Conservation (phyloP, 179 eudicot species). For the Pouteria campechiana region DNA sequence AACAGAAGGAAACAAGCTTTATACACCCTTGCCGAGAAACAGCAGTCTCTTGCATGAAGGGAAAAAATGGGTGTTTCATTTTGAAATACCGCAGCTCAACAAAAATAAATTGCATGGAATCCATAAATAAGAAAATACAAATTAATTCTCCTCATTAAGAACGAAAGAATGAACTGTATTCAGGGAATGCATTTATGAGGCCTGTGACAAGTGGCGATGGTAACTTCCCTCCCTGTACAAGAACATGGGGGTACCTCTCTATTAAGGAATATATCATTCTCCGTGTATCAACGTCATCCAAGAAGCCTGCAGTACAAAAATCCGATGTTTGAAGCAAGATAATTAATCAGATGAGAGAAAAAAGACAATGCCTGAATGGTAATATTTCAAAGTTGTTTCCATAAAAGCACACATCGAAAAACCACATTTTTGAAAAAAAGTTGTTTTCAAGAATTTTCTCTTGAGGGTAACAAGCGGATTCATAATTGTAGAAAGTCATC, state of each 20-base stretch:
- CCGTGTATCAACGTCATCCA: conserved; percentile 42
- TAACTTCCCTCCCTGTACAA: conserved; percentile 23
- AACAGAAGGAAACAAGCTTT: no score
- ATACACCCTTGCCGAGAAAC: no score
- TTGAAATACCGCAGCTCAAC: no score
- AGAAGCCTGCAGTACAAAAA: conserved; percentile 20
- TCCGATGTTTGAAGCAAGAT: background rate
- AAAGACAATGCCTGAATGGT: background rate
- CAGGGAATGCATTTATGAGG: conserved; percentile 37
- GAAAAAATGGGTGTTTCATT: no score
- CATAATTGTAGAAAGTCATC: no score
- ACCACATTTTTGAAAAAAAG: background rate
- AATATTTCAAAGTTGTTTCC: background rate
- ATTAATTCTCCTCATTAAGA: no score
- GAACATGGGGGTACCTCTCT: conserved; percentile 31
- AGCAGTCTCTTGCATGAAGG: no score
- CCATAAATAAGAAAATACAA: no score
- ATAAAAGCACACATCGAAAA: background rate
- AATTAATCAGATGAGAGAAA: background rate
- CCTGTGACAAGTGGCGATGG: conserved; percentile 32
- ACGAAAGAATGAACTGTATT: conserved; percentile 26
- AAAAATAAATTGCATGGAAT: no score
- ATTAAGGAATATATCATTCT: conserved; percentile 24
- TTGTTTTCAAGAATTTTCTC: background rate
- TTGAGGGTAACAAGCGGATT: background rate